phyloP scores from a whole-genome alignment of 179 eudicot genomes.

The Silene coronaria region DNA sequence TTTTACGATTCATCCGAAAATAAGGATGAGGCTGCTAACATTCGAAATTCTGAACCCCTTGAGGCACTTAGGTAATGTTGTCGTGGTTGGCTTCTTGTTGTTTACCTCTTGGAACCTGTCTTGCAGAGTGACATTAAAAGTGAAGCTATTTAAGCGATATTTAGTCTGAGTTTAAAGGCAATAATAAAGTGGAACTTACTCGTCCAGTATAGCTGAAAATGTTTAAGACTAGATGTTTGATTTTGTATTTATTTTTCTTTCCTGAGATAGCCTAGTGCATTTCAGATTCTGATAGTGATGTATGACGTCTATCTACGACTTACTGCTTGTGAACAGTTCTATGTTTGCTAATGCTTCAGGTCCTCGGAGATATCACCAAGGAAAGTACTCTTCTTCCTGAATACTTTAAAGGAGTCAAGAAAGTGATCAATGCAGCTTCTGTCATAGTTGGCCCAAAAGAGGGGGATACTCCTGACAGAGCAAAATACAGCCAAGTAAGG shows the following conservation, averaged over 20 bases:
- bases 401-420: conserved; percentile 77
- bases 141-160: neutral
- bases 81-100: no score
- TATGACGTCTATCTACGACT: neutral
- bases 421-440: conserved; percentile 78
- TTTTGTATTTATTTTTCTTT: neutral
- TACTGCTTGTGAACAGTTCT: conserved; percentile 6
- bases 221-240: neutral
- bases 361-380: conserved; percentile 86
- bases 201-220: neutral
- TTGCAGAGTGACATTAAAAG: neutral
- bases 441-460: conserved; percentile 96
- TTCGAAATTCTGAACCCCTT: no score
- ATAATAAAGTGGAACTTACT: no score
- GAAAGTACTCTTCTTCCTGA: conserved; percentile 67
- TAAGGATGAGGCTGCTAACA: no score
- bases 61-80: no score
- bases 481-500: conserved; percentile 84
- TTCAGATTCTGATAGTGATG: no score
- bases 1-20: no score
- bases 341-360: conserved; percentile 31
- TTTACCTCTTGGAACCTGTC: neutral
- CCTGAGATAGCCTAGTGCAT: no score
- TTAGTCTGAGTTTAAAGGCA: neutral
- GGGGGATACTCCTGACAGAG: conserved; percentile 96